Conservation (phyloP, 768 basidiomycete species). For the Chlorophyllum brunneum region DNA sequence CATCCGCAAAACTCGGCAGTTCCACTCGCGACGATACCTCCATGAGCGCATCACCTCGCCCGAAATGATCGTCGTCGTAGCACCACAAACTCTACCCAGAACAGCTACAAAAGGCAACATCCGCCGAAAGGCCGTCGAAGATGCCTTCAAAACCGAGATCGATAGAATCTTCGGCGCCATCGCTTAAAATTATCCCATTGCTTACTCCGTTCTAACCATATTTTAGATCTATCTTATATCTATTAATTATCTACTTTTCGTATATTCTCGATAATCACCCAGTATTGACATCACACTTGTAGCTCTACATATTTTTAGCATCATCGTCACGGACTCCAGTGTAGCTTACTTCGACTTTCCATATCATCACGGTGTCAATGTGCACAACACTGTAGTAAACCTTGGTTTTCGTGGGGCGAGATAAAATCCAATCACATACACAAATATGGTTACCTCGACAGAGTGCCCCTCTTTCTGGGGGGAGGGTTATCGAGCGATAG, state of each 20-base stretch:
- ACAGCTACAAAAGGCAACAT: slow-evolving; percentile 84
- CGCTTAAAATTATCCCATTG: neutral
- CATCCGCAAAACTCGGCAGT: slow-evolving; percentile 65
- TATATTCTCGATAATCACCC: neutral
- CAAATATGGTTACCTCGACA: no score
- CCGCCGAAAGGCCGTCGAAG: slow-evolving; percentile 72
- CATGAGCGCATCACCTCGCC: slow-evolving; percentile 71
- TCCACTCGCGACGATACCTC: slow-evolving; percentile 71
- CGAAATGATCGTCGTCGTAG: slow-evolving; percentile 65
- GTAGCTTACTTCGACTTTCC: slow-evolving; percentile 3
- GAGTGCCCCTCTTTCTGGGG: no score
- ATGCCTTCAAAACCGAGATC: slow-evolving; percentile 50
- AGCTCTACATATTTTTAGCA: neutral
- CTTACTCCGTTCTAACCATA: neutral
- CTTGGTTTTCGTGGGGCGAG: no score
- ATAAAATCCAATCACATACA: no score
- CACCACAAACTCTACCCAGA: slow-evolving; percentile 60
- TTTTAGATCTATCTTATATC: neutral
- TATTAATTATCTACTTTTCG: no score
- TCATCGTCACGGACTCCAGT: neutral
- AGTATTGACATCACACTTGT: neutral
- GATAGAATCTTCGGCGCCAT: slow-evolving; percentile 49
- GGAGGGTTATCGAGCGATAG: no score
- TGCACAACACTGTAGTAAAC: no score
- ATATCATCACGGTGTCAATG: no score